Conservation (phyloP, 2,329 filamentous ascomycete genomes). For the Colletotrichum tofieldiae region DNA sequence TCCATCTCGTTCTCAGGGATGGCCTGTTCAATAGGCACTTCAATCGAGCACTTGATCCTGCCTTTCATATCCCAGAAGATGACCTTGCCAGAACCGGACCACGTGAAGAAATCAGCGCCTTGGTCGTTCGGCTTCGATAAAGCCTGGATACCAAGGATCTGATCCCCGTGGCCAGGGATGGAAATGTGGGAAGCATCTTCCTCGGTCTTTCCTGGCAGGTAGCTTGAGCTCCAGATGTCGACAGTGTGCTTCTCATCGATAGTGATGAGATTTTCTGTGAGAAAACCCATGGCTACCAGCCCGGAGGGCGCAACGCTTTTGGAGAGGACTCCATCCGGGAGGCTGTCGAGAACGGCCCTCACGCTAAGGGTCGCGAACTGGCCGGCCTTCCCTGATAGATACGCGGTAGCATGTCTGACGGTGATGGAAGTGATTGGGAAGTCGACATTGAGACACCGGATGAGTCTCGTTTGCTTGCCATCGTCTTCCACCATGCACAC, state of each 20-base stretch:
- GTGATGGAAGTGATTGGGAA: constrained; percentile 80
- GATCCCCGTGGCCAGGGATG: constrained; percentile 75
- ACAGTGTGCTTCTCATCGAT: constrained; percentile 85
- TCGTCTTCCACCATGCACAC: constrained; percentile 90
- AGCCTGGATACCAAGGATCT: constrained; percentile 81
- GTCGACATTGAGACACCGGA: constrained; percentile 75
- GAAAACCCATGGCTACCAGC: constrained; percentile 78
- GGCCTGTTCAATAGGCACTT: constrained; percentile 78
- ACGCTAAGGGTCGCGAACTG: constrained; percentile 70
- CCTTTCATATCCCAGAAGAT: constrained; percentile 88
- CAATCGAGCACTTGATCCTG: constrained; percentile 73
- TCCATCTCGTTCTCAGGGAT: constrained; percentile 66
- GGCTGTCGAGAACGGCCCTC: constrained; percentile 62
- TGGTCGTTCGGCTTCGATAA: constrained; percentile 73
- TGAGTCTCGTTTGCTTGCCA: constrained; percentile 79
- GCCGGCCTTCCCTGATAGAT: constrained; percentile 79
- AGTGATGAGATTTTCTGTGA: constrained; percentile 78
- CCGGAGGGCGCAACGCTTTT: constrained; percentile 58
- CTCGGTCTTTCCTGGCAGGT: constrained; percentile 58
- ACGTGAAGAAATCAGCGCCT: constrained; percentile 86
- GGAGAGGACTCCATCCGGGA: constrained; percentile 56
- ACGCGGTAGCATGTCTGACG: constrained; percentile 71
- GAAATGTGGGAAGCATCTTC: constrained; percentile 64
- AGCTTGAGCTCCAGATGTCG: constrained; percentile 72
- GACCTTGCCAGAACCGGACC: constrained; percentile 86